A percentile compares a stretch with the other conserved stretches of the same genome.
Conservation (phyloP, 768 basidiomycete species). For the Hirschioporus abietinus region DNA sequence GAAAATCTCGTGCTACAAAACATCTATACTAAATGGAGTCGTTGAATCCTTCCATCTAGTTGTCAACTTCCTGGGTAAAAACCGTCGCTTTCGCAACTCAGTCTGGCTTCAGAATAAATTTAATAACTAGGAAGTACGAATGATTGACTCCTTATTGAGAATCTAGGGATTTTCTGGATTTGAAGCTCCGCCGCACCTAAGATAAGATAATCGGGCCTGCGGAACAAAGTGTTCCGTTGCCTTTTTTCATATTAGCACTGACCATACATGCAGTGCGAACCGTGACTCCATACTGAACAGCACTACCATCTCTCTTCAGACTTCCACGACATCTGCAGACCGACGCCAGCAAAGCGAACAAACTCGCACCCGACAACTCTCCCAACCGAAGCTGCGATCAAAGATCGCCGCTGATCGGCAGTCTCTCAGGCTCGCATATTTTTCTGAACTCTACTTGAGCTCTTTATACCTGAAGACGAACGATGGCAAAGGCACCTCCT, state of each 20-base stretch:
- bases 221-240: neutral
- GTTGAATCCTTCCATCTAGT: too few relatives aligned
- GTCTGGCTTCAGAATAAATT: too few relatives aligned
- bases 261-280: neutral
- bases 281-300: neutral
- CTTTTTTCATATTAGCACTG: neutral
- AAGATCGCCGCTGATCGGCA: neutral
- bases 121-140: neutral
- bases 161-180: neutral
- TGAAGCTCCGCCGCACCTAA: neutral
- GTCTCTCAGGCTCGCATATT: neutral
- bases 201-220: neutral
- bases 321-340: neutral
- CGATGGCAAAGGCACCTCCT: constrained; percentile 42
- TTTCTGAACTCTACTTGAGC: neutral
- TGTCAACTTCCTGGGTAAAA: too few relatives aligned
- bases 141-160: too few relatives aligned
- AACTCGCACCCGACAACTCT: neutral
- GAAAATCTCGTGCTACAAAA: too few relatives aligned
- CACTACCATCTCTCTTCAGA: neutral
- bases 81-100: too few relatives aligned
- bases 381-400: neutral
- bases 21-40: too few relatives aligned
- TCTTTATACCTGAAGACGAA: neutral
- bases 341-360: neutral